Base-by-base conservation (phyloP, 2,329 filamentous ascomycete species). In the Pezicula carpinea region DNA sequence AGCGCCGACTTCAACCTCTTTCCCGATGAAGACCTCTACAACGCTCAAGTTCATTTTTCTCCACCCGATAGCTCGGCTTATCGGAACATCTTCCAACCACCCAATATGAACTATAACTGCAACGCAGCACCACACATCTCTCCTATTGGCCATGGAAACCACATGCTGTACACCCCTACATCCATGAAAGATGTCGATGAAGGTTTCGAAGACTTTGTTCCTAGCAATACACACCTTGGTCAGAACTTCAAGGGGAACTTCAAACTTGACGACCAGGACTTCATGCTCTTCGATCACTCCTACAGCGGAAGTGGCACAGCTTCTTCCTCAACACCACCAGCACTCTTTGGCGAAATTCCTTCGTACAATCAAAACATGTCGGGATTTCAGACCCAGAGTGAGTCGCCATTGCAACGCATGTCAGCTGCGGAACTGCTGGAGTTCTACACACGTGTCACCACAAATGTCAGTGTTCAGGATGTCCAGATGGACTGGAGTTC, bases 101-200 rank as follows among this genome's bases (percentile, higher is more conserved):
- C 57, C 57, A 26, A 64, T 68, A 26, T 54, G 39, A 48, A 52
- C n/a, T 56, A 54, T 36, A 48, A 39, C 21, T 39, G 53, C n/a
- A 53, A 60, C 32, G 56, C 66, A 6, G 61, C 65, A 31, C 67
- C 73, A 21, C 83, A 87, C 51, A 76, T 89, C 51, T 89, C 85
- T 3, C 84, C 85, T 7, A 73, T 75, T 45, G 85, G 82, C 5
- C 84, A 88, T 57, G 75, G 77, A 31, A 82, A 85, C 50, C 70
- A 81, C 1, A 86, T 87, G 69, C 74, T 89, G 26, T 85, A 76
- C 66, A 85, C 85, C 8, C 82, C 85, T 40, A 74, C 75, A 35
- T 83, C 82, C 0, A 65, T 81, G 50, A 69, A 71, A 15, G 76
- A 80, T 19, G 72, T 81, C 21, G 85, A 89, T 50, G 84, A 89